phyloP scores from a whole-genome alignment of 148 eudicot genomes.

The Diospyros kaki region DNA sequence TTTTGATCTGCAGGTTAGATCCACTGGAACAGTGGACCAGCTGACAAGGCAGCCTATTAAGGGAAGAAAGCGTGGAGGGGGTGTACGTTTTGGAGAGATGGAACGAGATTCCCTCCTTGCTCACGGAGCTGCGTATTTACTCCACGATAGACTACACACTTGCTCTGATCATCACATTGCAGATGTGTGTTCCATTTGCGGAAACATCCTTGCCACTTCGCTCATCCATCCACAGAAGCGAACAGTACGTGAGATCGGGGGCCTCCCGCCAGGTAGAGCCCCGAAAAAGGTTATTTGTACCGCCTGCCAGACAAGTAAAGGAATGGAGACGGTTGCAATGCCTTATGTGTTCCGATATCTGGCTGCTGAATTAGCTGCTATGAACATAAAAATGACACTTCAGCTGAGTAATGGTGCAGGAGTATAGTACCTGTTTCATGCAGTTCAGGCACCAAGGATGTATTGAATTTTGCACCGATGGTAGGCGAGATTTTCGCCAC shows the following conservation, averaged over 20 bases:
- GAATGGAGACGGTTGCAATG: constrained; percentile 97
- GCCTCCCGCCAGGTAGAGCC: constrained; percentile 53
- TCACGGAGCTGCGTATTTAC: constrained; percentile 84
- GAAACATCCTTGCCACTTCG: constrained; percentile 68
- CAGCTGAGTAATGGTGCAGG: constrained; percentile 49
- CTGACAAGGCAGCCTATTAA: constrained; percentile 87
- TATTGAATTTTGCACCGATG: too few relatives aligned
- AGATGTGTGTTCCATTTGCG: constrained; percentile 86
- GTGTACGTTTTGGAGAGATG: constrained; percentile 97
- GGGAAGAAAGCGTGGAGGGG: constrained; percentile 95
- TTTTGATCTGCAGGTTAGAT: constrained; percentile 62
- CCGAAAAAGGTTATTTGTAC: constrained; percentile 69
- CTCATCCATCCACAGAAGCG: constrained; percentile 45
- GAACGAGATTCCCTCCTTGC: constrained; percentile 93
- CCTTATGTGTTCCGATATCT: constrained; percentile 82
- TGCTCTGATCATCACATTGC: constrained; percentile 93
- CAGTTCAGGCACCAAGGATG: too few relatives aligned
- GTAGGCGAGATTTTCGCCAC: too few relatives aligned
- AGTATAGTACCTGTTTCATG: not conserved
- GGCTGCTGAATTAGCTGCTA: constrained; percentile 90
- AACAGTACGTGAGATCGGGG: constrained; percentile 43
- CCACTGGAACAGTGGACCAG: constrained; percentile 79
- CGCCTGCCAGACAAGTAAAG: constrained; percentile 69
- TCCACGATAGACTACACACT: constrained; percentile 82
- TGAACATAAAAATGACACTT: constrained; percentile 86